Percentiles rank a stretch among this genome's conserved stretches.
Evolutionary conservation across 305 asterid species (phyloP).

Genomic region (Salvia sclarea): DNA sequence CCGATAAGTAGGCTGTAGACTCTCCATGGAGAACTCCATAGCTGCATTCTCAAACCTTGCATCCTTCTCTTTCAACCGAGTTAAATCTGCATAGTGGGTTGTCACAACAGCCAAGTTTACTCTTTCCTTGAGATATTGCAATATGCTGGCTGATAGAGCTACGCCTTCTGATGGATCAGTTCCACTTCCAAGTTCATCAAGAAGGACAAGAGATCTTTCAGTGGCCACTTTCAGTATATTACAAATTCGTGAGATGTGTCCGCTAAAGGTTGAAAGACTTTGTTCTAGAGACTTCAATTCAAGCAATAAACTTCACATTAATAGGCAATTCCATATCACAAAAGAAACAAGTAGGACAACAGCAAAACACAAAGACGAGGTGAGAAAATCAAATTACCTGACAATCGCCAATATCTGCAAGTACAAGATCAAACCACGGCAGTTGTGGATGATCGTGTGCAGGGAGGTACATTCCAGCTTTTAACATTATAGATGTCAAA

Average conservation of each 20-base stretch:
- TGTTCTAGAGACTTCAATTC: constrained; percentile 84
- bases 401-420: constrained; percentile 93
- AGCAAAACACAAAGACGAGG: constrained; percentile 18
- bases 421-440: constrained; percentile 96
- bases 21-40: constrained; percentile 83
- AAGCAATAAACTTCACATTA: constrained; percentile 36
- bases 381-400: constrained; percentile 61
- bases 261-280: constrained; percentile 95
- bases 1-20: constrained; percentile 76
- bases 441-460: constrained; percentile 67
- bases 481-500: constrained; percentile 77
- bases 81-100: constrained; percentile 89
- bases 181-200: constrained; percentile 98
- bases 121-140: constrained; percentile 79
- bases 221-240: constrained; percentile 78
- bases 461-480: constrained; percentile 93
- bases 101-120: constrained; percentile 89
- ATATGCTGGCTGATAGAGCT: constrained; percentile 85
- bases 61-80: constrained; percentile 79
- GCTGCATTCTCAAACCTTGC: constrained; percentile 89
- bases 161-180: constrained; percentile 99
- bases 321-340: constrained; percentile 11
- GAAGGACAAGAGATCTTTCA: constrained; percentile 78
- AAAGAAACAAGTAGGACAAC: constrained; percentile 15
- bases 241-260: constrained; percentile 79